phyloP scores from a whole-genome alignment of 805 yeast species.

The Metahyphopichia silvanorum region DNA sequence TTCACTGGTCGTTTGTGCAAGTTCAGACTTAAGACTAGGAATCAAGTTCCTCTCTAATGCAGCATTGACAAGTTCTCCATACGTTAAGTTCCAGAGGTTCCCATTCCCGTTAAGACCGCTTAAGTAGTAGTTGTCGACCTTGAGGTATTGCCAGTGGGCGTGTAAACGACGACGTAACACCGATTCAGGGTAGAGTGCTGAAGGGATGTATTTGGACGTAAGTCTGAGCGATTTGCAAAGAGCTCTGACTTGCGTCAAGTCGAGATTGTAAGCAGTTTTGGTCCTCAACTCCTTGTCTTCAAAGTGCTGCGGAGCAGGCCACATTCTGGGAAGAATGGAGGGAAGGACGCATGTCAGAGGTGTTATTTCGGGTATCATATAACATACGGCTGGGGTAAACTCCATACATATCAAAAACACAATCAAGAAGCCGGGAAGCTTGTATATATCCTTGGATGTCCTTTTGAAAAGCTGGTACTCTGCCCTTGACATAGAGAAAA shows the following conservation, averaged over 20 bases:
- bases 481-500: conserved; percentile 43
- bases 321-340: conserved; percentile 34
- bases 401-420: conserved; percentile 51
- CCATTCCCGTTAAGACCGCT: conserved; percentile 34
- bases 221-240: conserved; percentile 35
- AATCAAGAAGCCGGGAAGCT: conserved; percentile 52
- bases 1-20: conserved; percentile 13
- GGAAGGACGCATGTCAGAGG: conserved; percentile 61
- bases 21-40: conserved; percentile 21
- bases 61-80: conserved; percentile 50
- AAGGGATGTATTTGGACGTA: conserved; percentile 39
- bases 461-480: conserved; percentile 52
- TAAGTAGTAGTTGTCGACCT: conserved; percentile 51
- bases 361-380: conserved; percentile 50
- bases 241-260: conserved; percentile 31
- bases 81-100: conserved; percentile 43
- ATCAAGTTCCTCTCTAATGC: conserved; percentile 58
- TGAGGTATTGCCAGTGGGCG: conserved; percentile 40
- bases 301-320: conserved; percentile 14
- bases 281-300: conserved; percentile 11
- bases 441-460: conserved; percentile 46
- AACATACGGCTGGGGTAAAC: conserved; percentile 51
- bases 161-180: conserved; percentile 34
- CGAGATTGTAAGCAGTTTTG: conserved; percentile 48
- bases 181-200: conserved; percentile 33